A percentile compares a stretch with the other conserved stretches of the same genome.
phyloP scores from a whole-genome alignment of 768 basidiomycete species.

The Trametes meyenii region DNA sequence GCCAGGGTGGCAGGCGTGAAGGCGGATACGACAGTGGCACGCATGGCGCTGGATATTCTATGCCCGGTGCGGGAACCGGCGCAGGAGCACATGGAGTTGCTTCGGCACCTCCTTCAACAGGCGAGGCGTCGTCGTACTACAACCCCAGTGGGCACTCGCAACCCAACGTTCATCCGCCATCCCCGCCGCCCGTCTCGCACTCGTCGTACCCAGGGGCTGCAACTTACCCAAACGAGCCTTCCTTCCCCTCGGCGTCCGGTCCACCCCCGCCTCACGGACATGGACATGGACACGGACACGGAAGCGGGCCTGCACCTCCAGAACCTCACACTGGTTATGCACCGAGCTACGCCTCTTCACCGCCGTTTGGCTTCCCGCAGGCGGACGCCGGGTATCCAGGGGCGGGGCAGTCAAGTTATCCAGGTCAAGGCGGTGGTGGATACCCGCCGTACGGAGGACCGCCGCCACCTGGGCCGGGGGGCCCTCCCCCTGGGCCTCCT shows the following conservation, averaged over 20 bases:
- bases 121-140: slow-evolving; percentile 23
- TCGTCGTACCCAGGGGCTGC: slow-evolving; percentile 13
- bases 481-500: slow-evolving; percentile 14
- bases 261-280: neutral
- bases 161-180: neutral
- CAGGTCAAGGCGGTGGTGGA: slow-evolving; percentile 2
- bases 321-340: slow-evolving; percentile 11
- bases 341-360: slow-evolving; percentile 16
- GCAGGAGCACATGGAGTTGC: neutral
- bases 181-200: neutral
- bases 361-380: slow-evolving; percentile 10
- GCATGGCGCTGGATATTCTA: neutral
- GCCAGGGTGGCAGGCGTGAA: neutral
- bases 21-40: neutral
- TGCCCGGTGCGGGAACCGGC: neutral
- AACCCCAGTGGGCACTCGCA: neutral
- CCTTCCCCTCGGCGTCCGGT: slow-evolving; percentile 7
- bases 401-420: slow-evolving; percentile 10
- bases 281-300: neutral
- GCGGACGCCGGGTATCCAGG: slow-evolving; percentile 10
- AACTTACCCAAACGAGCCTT: slow-evolving; percentile 2
- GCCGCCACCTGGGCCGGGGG: neutral
- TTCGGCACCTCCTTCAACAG: slow-evolving; percentile 6
- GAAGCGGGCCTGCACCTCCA: neutral
- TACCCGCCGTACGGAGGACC: slow-evolving; percentile 11